Evolutionary conservation across 352 stramenopile species (phyloP).

Genomic region (Pelagophyceae sp.): DNA sequence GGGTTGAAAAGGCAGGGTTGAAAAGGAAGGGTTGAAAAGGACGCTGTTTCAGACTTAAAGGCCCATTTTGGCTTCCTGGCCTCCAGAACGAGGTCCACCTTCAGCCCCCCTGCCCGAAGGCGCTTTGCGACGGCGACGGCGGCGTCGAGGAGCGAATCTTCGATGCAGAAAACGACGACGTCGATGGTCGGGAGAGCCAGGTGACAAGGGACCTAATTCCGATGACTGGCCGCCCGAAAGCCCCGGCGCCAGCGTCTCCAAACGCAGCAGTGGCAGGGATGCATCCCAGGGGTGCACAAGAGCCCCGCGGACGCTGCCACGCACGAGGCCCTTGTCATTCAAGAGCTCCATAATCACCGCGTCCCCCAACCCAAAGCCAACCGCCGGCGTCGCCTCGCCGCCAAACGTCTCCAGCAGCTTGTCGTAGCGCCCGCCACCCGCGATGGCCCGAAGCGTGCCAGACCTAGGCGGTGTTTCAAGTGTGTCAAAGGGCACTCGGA

Average conservation of each 20-base stretch:
- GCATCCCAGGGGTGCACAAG: too few species aligned
- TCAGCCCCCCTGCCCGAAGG: constrained; percentile 50
- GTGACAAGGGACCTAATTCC: too few species aligned
- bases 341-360: constrained; percentile 73
- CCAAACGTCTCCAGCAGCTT: constrained; percentile 68
- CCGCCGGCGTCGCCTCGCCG: constrained; percentile 55
- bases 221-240: too few species aligned
- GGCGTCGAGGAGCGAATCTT: constrained; percentile 40
- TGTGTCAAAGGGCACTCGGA: constrained; percentile 39
- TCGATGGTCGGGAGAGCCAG: constrained; percentile 41
- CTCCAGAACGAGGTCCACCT: constrained; percentile 64
- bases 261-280: too few species aligned
- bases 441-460: constrained; percentile 67
- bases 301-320: too few species aligned
- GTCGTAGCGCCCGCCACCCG: constrained; percentile 68
- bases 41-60: too few species aligned
- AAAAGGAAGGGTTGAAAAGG: too few species aligned
- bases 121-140: constrained; percentile 45
- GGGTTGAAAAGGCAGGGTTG: too few species aligned
- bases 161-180: constrained; percentile 55
- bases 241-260: too few species aligned
- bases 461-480: too few species aligned
- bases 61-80: constrained; percentile 66
- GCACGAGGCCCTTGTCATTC: constrained; percentile 58
- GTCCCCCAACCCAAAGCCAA: constrained; percentile 75